phyloP scores from a whole-genome alignment of 2,329 filamentous ascomycete species.

The Alternaria angustiovoidea region DNA sequence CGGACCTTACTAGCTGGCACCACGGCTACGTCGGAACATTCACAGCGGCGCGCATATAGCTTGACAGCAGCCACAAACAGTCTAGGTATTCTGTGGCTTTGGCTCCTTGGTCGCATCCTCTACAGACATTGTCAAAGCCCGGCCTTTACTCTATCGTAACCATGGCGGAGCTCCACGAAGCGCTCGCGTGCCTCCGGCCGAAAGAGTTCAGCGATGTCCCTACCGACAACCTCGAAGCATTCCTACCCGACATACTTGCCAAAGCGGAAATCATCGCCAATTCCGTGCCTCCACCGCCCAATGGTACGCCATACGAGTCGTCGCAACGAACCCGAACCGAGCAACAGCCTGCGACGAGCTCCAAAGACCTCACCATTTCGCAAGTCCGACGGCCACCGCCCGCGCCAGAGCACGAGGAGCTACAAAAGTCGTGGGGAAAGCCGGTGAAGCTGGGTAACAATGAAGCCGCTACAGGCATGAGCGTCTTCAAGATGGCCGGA shows the following conservation, averaged over 20 bases:
- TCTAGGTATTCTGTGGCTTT: background rate
- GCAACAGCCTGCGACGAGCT: constrained; percentile 59
- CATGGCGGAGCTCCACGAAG: constrained; percentile 55
- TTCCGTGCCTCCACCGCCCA: constrained; percentile 71
- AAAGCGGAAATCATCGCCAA: constrained; percentile 76
- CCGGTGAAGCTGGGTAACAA: constrained; percentile 75
- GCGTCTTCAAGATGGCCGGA: constrained; percentile 79
- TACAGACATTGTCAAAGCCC: background rate
- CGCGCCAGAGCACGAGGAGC: constrained; percentile 61
- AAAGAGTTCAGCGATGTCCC: constrained; percentile 57
- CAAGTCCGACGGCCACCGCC: constrained; percentile 59
- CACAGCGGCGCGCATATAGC: constrained; percentile 5
- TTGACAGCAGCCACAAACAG: background rate
- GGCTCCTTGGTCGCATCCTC: background rate
- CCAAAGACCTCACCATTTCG: constrained; percentile 63
- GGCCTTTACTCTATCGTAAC: constrained; percentile 1
- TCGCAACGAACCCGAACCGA: constrained; percentile 65
- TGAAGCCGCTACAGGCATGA: constrained; percentile 79
- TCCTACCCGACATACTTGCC: constrained; percentile 53
- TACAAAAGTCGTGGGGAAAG: constrained; percentile 88
- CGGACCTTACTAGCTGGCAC: constrained; percentile 17
- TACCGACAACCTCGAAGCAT: constrained; percentile 51
- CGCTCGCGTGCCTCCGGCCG: constrained; percentile 55
- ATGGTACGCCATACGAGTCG: constrained; percentile 55
- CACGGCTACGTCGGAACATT: constrained; percentile 26